Conservation (phyloP, 768 basidiomycete species). For the Tricholoma hemisulphureum region DNA sequence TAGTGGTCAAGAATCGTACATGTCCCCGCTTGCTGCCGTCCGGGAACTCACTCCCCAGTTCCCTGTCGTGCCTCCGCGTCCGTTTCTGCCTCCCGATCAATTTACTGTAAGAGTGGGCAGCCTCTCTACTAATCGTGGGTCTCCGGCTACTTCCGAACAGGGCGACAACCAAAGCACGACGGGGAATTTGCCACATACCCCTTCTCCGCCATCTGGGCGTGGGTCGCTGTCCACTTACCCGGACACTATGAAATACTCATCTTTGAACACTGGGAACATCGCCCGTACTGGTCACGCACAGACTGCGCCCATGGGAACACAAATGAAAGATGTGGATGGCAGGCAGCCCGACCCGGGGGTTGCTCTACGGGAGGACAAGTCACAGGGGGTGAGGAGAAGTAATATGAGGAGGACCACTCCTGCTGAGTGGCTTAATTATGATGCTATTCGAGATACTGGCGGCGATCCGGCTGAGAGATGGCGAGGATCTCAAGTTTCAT, state of each 20-base stretch:
- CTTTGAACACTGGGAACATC: background rate
- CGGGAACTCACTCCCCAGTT: constrained; percentile 54
- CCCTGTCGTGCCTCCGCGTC: constrained; percentile 45
- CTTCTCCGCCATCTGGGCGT: background rate
- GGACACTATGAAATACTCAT: background rate
- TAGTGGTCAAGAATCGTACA: constrained; percentile 34
- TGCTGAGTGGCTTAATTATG: constrained; percentile 14
- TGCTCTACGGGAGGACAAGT: background rate
- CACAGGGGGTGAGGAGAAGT: background rate
- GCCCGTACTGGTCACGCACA: background rate
- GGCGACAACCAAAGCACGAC: background rate
- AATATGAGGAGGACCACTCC: background rate
- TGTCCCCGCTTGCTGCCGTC: constrained; percentile 41
- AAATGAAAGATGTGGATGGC: constrained; percentile 4
- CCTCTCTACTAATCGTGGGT: constrained; percentile 13
- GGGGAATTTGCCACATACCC: background rate
- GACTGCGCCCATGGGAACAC: constrained; percentile 5
- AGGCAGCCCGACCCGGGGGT: constrained; percentile 5
- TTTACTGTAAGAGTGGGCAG: background rate
- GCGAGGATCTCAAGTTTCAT: constrained; percentile 17
- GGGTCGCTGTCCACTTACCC: background rate
- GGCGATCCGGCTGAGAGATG: background rate
- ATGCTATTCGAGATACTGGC: constrained; percentile 12
- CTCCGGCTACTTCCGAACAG: background rate
- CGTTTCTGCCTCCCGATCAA: constrained; percentile 19